Base-by-base conservation (phyloP, 352 stramenopile species). In the Globisporangium parvum region DNA sequence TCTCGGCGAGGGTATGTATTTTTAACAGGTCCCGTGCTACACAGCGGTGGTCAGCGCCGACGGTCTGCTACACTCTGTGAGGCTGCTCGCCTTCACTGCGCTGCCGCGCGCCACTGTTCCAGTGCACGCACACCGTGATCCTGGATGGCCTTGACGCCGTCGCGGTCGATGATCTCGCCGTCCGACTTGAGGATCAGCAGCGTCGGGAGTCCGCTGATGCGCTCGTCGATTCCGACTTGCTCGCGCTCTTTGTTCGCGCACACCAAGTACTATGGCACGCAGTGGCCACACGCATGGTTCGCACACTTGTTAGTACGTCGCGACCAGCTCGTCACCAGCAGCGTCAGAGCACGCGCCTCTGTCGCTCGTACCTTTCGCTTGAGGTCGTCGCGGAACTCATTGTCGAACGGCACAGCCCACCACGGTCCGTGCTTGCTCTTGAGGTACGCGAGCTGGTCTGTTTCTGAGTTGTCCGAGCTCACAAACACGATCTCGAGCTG, bases 401-500 rank as follows among this genome's bases (percentile, higher is more conserved):
- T 75, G 41, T 85, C 72, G 60, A 85, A 95, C 15, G 82, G 75
- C 42, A 89, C 75, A 66, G 80, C 76, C 76, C 81, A 91, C 82
- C 82, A 93, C 9, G 66, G 55, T 0, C 82, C 79, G 44, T 92
- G 82, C 62, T 91, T 93, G 57, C 87, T 63, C 35, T 66, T 63
- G 18, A 93, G 79, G 55, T 95, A 75, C 21, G 66, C 73, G 2
- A 66, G 21, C 20, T 95, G 82, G 55, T 87, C 80, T 26, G 62
- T 60, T 0, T 65, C 70, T 12, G 74, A 82, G 40, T 55, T 55
- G 59, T 95, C 83, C 45, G 85, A 95, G 47, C 85, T 63, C 1
- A 95, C 72, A 57, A 95, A 90, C 10, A 95, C 76, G 39, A 95
- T 59, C 57, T 93, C 85, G 33, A 95, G 39, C 37, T 66, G 46